Evolutionary conservation across 768 basidiomycete species (phyloP).

Genomic region (Tylopilus balloui): DNA sequence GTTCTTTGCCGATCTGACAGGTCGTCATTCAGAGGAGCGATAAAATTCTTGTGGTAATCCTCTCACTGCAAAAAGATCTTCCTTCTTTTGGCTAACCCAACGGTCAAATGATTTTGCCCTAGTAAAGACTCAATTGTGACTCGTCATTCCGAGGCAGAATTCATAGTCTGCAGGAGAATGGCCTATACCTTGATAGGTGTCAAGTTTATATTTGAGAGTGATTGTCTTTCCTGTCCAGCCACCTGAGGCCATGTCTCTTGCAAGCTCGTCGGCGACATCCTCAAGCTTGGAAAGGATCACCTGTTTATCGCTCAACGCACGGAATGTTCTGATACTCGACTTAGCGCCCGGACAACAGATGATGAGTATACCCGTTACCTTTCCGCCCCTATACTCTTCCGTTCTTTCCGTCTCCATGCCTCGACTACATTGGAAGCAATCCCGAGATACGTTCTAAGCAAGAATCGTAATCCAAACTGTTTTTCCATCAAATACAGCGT

Average conservation of each 20-base stretch:
- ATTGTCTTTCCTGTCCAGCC: slow-evolving; percentile 88
- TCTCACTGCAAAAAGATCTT: slow-evolving; percentile 72
- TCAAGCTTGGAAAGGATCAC: slow-evolving; percentile 74
- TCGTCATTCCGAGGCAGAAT: slow-evolving; percentile 5
- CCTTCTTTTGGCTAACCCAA: slow-evolving; percentile 69
- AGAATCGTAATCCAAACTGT: slow-evolving; percentile 71
- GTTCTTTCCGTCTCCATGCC: slow-evolving; percentile 70
- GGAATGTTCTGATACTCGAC: slow-evolving; percentile 59
- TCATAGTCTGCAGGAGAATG: neutral
- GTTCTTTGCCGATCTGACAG: slow-evolving; percentile 68
- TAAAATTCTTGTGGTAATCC: neutral
- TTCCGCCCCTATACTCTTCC: slow-evolving; percentile 92
- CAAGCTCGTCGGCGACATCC: slow-evolving; percentile 77
- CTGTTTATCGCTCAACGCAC: slow-evolving; percentile 56
- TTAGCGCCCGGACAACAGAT: neutral
- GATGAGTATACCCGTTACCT: slow-evolving; percentile 40
- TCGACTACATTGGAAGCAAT: slow-evolving; percentile 80
- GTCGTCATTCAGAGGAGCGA: slow-evolving; percentile 6
- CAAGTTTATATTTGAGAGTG: slow-evolving; percentile 89
- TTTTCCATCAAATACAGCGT: slow-evolving; percentile 81
- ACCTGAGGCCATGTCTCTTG: slow-evolving; percentile 68
- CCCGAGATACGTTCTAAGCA: slow-evolving; percentile 80
- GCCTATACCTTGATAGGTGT: slow-evolving; percentile 72
- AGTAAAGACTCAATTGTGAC: slow-evolving; percentile 54
- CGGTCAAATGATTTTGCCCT: slow-evolving; percentile 76